phyloP scores from a whole-genome alignment of 148 eudicot genomes.

The Tetragonia tetragonoides region DNA sequence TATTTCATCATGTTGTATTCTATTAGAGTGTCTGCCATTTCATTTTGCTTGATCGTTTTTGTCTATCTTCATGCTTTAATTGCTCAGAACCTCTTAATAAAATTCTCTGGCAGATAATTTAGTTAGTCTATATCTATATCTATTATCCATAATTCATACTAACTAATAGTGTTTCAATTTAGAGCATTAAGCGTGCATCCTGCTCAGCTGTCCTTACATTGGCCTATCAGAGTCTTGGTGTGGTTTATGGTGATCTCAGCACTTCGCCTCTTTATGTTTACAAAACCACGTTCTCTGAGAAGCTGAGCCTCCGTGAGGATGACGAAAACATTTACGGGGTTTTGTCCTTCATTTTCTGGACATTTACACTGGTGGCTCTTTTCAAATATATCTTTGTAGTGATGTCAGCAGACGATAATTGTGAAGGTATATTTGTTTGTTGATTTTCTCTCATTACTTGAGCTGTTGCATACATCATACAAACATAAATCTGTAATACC shows the following conservation, averaged over 20 bases:
- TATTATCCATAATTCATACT: not conserved
- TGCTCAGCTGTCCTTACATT: constrained; percentile 47
- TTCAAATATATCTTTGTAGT: constrained; percentile 50
- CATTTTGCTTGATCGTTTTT: not conserved
- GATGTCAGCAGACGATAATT: constrained; percentile 59
- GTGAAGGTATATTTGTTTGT: constrained; percentile 47
- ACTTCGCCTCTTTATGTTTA: constrained; percentile 71
- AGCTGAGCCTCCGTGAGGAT: constrained; percentile 49
- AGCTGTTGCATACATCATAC: not conserved
- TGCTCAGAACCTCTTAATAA: not conserved
- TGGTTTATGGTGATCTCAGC: constrained; percentile 70
- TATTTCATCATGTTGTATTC: not conserved
- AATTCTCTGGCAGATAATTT: not conserved
- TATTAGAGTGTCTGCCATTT: not conserved
- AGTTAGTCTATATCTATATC: not conserved
- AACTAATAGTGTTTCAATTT: constrained; percentile 15
- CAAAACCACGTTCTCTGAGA: constrained; percentile 58
- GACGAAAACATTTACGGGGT: constrained; percentile 66
- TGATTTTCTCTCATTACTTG: not conserved
- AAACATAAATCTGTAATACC: not conserved
- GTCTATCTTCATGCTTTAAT: not conserved
- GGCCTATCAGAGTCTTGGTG: constrained; percentile 76
- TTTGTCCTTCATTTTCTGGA: constrained; percentile 66
- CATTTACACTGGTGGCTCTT: constrained; percentile 52
- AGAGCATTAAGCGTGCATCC: constrained; percentile 41